These are phyloP conservation scores for Erodium texanum DNA, from an alignment of 441 rosid species.

Conservation along the genomic window DNA sequence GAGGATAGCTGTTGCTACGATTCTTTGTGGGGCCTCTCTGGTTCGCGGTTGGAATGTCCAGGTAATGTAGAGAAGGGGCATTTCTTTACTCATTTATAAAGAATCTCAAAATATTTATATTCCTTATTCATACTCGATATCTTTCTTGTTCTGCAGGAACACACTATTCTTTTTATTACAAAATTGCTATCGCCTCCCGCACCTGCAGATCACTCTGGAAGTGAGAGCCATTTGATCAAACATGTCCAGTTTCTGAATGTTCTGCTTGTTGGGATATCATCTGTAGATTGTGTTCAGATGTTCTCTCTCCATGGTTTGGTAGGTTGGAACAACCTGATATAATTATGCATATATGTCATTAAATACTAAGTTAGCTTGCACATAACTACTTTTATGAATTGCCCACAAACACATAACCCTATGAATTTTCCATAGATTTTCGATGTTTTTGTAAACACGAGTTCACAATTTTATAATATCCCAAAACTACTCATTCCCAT, in stretches of 20 bases:
- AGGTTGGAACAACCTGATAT: constrained; percentile 22
- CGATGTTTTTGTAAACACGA: too few relatives aligned
- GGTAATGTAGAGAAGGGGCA: constrained; percentile 32
- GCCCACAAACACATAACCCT: too few relatives aligned
- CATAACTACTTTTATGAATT: too few relatives aligned
- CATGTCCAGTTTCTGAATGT: constrained; percentile 72
- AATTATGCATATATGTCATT: background rate
- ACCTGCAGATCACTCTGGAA: constrained; percentile 66
- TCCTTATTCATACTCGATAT: background rate
- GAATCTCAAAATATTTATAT: background rate
- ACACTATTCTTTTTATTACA: constrained; percentile 61
- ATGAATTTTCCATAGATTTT: too few relatives aligned
- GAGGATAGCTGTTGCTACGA: constrained; percentile 78
- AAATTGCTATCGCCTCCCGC: constrained; percentile 68
- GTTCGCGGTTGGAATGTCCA: constrained; percentile 95
- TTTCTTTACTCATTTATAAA: background rate
- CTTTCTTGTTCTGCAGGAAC: constrained; percentile 57
- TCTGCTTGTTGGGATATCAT: constrained; percentile 82
- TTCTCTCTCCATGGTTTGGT: constrained; percentile 89
- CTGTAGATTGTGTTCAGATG: constrained; percentile 80
- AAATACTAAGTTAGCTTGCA: too few relatives aligned
- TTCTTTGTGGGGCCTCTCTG: constrained; percentile 94
- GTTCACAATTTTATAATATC: too few relatives aligned
- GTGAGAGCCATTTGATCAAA: constrained; percentile 61
- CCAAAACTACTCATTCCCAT: too few relatives aligned